A percentile compares a stretch with the other conserved stretches of the same genome.
These are phyloP conservation scores for Rossbeevera mucosa DNA, from an alignment of 768 basidiomycete genomes.

Conservation along the genomic window DNA sequence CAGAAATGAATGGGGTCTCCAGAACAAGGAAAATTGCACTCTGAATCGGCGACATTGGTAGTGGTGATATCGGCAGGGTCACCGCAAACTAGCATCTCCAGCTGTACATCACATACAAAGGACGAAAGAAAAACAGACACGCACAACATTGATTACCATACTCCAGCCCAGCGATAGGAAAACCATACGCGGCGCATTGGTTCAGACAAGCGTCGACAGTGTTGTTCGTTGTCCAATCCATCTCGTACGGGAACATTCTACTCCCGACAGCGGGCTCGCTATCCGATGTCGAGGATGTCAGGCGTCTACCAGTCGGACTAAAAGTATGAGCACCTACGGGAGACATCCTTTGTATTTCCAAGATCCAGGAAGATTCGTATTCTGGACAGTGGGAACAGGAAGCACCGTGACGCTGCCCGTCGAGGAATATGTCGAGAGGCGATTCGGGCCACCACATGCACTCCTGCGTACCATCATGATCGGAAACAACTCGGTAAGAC, in stretches of 20 bases:
- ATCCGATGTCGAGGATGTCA: background rate
- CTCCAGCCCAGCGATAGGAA: conserved; percentile 65
- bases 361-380: conserved; percentile 53
- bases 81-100: conserved; percentile 53
- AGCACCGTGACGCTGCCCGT: conserved; percentile 46
- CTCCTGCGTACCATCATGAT: conserved; percentile 39
- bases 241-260: conserved; percentile 57
- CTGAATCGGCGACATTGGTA: conserved; percentile 33
- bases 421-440: conserved; percentile 65
- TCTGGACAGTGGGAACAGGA: conserved; percentile 56
- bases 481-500: background rate
- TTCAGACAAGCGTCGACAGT: conserved; percentile 59
- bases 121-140: conserved; percentile 22
- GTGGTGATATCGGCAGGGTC: conserved; percentile 51
- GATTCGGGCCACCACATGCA: conserved; percentile 69
- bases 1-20: conserved; percentile 70
- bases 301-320: background rate
- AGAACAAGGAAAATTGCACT: conserved; percentile 53
- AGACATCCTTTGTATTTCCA: conserved; percentile 69
- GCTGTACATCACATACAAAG: background rate
- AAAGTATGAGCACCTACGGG: conserved; percentile 37
- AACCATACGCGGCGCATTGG: conserved; percentile 70
- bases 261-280: conserved; percentile 45
- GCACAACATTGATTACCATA: conserved; percentile 71
- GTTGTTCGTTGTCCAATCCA: conserved; percentile 57